Conservation (phyloP, 169 alveolate species). For the Plasmodium inui region DNA sequence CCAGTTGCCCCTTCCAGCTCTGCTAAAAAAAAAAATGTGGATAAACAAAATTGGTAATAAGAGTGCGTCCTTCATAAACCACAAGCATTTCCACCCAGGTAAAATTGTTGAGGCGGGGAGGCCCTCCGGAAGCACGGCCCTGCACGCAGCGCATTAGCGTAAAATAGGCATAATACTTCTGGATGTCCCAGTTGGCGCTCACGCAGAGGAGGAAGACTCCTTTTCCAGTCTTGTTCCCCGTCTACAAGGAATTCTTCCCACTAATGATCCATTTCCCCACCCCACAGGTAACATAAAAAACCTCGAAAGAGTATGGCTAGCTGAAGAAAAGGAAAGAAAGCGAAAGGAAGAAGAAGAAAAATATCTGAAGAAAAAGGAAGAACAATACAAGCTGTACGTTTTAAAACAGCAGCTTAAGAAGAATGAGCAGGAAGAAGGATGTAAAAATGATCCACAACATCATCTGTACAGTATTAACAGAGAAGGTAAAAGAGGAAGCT, state of each 20-base stretch:
- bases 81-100: slow-evolving; percentile 96
- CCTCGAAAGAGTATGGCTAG: slow-evolving; percentile 96
- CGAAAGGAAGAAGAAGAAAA: slow-evolving; percentile 92
- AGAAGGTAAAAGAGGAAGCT: slow-evolving; percentile 76
- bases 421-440: slow-evolving; percentile 77
- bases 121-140: background rate
- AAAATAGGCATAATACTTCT: background rate
- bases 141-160: background rate
- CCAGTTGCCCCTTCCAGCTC: background rate
- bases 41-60: slow-evolving; percentile 93
- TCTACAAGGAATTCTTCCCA: background rate
- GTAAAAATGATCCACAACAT: slow-evolving; percentile 26
- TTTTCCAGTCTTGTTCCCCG: background rate
- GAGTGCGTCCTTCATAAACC: slow-evolving; percentile 93
- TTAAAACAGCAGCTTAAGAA: slow-evolving; percentile 89
- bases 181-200: background rate
- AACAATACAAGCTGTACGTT: slow-evolving; percentile 94
- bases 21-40: slow-evolving; percentile 84
- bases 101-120: background rate
- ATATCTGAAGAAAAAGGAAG: slow-evolving; percentile 94
- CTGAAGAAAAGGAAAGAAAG: slow-evolving; percentile 94
- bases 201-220: background rate
- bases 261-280: background rate
- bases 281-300: slow-evolving; percentile 92
- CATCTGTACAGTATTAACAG: slow-evolving; percentile 48